Evolutionary conservation across 2,329 filamentous ascomycete species (phyloP), one percentile per base, ranked within the genome.

Genomic region (Pseudopithomyces maydicus): DNA sequence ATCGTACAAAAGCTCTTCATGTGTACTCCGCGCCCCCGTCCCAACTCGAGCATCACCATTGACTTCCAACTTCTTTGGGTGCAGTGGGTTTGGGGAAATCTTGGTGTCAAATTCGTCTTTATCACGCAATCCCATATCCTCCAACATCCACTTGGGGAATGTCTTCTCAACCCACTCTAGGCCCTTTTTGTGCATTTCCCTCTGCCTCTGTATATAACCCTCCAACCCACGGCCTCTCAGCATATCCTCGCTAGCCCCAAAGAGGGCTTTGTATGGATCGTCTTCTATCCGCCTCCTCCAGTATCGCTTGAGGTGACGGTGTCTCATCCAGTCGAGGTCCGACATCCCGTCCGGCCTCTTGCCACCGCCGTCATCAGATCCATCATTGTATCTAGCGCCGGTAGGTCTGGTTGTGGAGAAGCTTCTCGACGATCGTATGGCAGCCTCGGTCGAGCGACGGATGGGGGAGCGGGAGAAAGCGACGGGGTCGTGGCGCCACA

Each of bases 211-310:
- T 15, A 48, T 23, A 23, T 48, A 50, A 14, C 47, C 22, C n/a
- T 41, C 43, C 52, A 69, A 46, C 3, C 72, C 72, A 54, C 68
- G 69, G 23, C 71, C 73, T 52, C 35, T 66, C 29, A 74, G 54
- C 69, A 72, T 71, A 17, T 69, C 65, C 52, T 76, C 69, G 43
- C 73, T 75, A 2, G 74, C 75, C 2, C 78, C 79, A 53, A 80
- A 80, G 32, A 80, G 62, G 8, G 75, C 72, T 51, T 74, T 69
- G 52, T 81, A 80, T 11, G 79, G 78, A 52, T 80, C 75, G 17
- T 74, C 65, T 38, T 76, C 69, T 33, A 80, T 48, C 23, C 62
- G 57, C 58, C 59, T 65, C 56, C 63, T 69, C 71, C 69, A 74
- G 38, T 36, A 36, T n/a, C 53, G 62, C 19, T 60, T 58, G 32